Percentiles rank a stretch among this genome's conserved stretches.
These are phyloP conservation scores for Castanea mollissima DNA, from an alignment of 306 rosid species.

Conservation along the genomic window DNA sequence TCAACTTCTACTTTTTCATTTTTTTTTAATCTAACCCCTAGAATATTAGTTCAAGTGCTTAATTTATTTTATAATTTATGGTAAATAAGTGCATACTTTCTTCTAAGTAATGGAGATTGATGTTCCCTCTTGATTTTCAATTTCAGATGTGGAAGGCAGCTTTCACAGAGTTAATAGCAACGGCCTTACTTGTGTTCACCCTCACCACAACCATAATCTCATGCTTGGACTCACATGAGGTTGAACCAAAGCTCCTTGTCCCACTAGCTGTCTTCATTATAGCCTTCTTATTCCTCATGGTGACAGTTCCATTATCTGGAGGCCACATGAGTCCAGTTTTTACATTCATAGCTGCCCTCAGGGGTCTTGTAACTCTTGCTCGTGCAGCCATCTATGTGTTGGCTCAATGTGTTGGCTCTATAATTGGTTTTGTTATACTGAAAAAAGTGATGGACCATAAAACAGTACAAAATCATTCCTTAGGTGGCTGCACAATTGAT, in stretches of 20 bases:
- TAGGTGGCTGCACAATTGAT: conserved; percentile 67
- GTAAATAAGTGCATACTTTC: too few relatives aligned
- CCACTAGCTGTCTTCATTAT: conserved; percentile 64
- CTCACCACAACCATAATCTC: conserved; percentile 54
- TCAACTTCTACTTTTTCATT: too few relatives aligned
- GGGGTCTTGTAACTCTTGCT: conserved; percentile 35
- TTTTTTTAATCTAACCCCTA: too few relatives aligned
- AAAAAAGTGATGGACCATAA: conserved; percentile 43
- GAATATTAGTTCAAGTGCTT: too few relatives aligned
- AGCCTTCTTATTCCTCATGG: conserved; percentile 65
- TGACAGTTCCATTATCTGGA: conserved; percentile 65
- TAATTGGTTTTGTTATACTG: conserved; percentile 49
- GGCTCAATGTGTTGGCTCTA: conserved; percentile 67
- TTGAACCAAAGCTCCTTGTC: conserved; percentile 54
- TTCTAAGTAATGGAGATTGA: too few relatives aligned
- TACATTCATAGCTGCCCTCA: conserved; percentile 34
- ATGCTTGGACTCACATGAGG: conserved; percentile 55
- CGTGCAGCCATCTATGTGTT: conserved; percentile 42
- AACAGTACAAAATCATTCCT: conserved; percentile 28
- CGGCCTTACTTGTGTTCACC: conserved; percentile 49
- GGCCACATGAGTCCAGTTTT: too few relatives aligned
- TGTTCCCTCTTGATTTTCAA: background rate
- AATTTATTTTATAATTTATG: too few relatives aligned
- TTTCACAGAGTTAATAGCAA: conserved; percentile 59
- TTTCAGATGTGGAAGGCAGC: conserved; percentile 73